Evolutionary conservation across 768 basidiomycete species (phyloP), one percentile per base, ranked within the genome.

Genomic region (Kwoniella sp.): DNA sequence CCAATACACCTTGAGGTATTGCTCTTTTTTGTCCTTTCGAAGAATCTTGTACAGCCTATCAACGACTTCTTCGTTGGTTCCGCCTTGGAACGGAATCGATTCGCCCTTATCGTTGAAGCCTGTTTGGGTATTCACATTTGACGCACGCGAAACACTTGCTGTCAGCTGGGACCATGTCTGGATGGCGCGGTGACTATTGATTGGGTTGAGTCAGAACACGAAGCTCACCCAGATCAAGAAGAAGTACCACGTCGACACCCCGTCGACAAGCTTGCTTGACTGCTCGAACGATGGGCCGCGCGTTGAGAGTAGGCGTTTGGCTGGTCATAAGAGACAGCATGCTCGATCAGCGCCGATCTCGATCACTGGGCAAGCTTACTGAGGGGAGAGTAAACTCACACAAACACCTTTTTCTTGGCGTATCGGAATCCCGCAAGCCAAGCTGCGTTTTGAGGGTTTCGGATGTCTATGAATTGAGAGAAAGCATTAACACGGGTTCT

Each of bases 231-330:
- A 89, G 82, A 72, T 86, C 86, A 48, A 90, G 82, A 71, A 86
- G 87, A 20, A 89, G 82, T 12, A 83, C 84, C 37, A 87, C 86
- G 50, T 85, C 82, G 3, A 90, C 83, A 4, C 86, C 88, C 29
- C 86, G 82, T 22, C 86, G 81, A 73, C 86, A 87, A 1, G 89
- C 86, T 61, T 85, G 84, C 70, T 89, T 81, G 61, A 86, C 81
- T 9, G 84, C 87, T 17, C 85, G 82, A 23, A 89, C 84, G 29
- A 88, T 84, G 2, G 88, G 89, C 20, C 78, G 79, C 2, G 89
- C 88, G 65, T 90, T 90, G 65, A 89, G 84, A 8, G 87, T 88
- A 1, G 89, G 89, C 0, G 87, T 86, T 83, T 90, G 89, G 61
- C 84, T 85, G 71, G 1, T 9, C 22, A 52, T 17, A 15, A 60